These are phyloP conservation scores for Eucalyptus cloeziana DNA, from an alignment of 345 rosid species.

Conservation along the genomic window DNA sequence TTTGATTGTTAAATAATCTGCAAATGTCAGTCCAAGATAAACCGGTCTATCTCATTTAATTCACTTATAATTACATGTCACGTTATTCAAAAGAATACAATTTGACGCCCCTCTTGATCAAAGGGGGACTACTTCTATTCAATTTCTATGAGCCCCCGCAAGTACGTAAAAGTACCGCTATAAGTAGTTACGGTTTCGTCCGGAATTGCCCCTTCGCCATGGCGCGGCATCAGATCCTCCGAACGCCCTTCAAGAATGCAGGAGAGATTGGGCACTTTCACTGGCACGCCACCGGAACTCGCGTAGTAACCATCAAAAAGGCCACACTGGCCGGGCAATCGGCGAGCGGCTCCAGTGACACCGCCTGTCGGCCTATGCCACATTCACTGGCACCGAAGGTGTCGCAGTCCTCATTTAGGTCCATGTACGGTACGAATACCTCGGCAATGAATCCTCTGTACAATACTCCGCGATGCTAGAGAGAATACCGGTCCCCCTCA, in stretches of 20 bases:
- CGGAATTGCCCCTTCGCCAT: neutral
- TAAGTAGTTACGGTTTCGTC: neutral
- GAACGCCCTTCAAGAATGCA: neutral
- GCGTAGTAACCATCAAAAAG: neutral
- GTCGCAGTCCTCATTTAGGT: neutral
- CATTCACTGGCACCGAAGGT: neutral
- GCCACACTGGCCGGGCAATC: rapidly evolving
- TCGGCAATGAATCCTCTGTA: neutral
- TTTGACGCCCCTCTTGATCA: neutral
- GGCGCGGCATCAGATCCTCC: neutral
- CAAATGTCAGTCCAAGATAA: neutral
- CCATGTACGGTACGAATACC: neutral
- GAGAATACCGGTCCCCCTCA: neutral
- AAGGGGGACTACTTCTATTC: neutral
- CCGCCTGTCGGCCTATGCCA: neutral
- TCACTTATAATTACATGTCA: neutral
- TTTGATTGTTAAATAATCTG: neutral
- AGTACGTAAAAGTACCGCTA: neutral
- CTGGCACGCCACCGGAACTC: neutral
- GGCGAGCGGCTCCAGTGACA: neutral
- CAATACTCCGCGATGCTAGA: neutral
- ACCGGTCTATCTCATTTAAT: neutral
- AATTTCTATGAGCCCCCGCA: neutral
- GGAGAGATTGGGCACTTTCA: neutral
- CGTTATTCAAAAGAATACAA: neutral